These are phyloP conservation scores for Poterioochromonas sp. DNA, from an alignment of 352 stramenopile genomes.

Conservation along the genomic window DNA sequence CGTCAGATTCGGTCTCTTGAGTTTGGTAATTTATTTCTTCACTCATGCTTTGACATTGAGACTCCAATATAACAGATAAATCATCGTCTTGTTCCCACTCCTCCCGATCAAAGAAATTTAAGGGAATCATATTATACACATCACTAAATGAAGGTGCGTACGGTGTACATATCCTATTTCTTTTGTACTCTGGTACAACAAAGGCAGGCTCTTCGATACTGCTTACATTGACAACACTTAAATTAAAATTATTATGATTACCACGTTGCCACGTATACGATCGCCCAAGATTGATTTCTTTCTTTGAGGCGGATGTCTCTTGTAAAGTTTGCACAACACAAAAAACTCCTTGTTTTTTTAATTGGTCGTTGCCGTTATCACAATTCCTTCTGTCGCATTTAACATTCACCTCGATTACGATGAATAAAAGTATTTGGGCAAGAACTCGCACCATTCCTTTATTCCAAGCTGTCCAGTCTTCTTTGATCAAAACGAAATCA, in stretches of 20 bases:
- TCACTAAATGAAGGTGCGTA: slow-evolving; percentile 30
- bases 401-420: slow-evolving; percentile 30
- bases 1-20: slow-evolving; percentile 29
- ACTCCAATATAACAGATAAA: slow-evolving; percentile 32
- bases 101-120: slow-evolving; percentile 31
- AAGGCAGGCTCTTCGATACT: slow-evolving; percentile 29
- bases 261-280: slow-evolving; percentile 29
- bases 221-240: slow-evolving; percentile 31
- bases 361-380: slow-evolving; percentile 30
- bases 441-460: slow-evolving; percentile 30
- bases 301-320: slow-evolving; percentile 29
- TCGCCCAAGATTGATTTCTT: slow-evolving; percentile 30
- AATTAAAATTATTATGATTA: slow-evolving; percentile 33
- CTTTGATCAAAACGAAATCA: slow-evolving; percentile 31
- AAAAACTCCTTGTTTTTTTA: slow-evolving; percentile 32
- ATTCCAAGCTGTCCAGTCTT: slow-evolving; percentile 30
- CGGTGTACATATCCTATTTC: slow-evolving; percentile 30
- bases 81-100: slow-evolving; percentile 29
- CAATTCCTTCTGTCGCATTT: slow-evolving; percentile 30
- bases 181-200: slow-evolving; percentile 31
- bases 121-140: slow-evolving; percentile 31
- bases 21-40: slow-evolving; percentile 32
- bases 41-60: slow-evolving; percentile 30
- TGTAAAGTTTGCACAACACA: slow-evolving; percentile 31
- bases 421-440: slow-evolving; percentile 31